phyloP scores from a whole-genome alignment of 768 basidiomycete species.

The Hemileccinum rubropunctum region DNA sequence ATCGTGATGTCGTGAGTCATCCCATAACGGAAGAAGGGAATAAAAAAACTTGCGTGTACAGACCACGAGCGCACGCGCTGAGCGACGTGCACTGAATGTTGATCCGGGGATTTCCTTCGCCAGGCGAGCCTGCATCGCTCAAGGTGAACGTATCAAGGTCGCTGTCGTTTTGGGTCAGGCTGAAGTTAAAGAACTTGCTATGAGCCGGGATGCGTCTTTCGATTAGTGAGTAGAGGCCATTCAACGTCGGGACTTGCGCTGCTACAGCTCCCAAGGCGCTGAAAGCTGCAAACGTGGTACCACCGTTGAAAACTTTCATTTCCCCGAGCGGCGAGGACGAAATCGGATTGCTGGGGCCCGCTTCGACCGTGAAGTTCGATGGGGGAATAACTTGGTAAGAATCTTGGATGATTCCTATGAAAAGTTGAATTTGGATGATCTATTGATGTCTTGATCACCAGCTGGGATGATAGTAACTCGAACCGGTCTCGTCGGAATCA shows the following conservation, averaged over 20 bases:
- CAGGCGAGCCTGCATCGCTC: slow-evolving; percentile 20
- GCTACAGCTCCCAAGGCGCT: neutral
- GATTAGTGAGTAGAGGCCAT: slow-evolving; percentile 35
- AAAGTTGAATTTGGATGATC: too few species aligned
- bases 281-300: neutral
- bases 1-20: too few species aligned
- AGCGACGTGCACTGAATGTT: slow-evolving; percentile 34
- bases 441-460: too few species aligned
- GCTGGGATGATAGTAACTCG: too few species aligned
- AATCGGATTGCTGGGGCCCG: too few species aligned
- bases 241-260: slow-evolving; percentile 6
- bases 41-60: slow-evolving; percentile 34
- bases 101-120: slow-evolving; percentile 16
- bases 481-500: too few species aligned
- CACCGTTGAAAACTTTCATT: too few species aligned
- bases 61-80: slow-evolving; percentile 37
- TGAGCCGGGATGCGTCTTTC: slow-evolving; percentile 36
- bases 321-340: too few species aligned
- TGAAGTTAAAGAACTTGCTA: slow-evolving; percentile 31
- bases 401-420: too few species aligned
- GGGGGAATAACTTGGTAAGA: too few species aligned
- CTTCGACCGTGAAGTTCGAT: too few species aligned
- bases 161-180: slow-evolving; percentile 17
- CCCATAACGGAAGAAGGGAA: neutral
- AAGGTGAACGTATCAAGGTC: slow-evolving; percentile 33